Conservation (phyloP, 768 basidiomycete genomes). For the Rhizopogon salebrosus region DNA sequence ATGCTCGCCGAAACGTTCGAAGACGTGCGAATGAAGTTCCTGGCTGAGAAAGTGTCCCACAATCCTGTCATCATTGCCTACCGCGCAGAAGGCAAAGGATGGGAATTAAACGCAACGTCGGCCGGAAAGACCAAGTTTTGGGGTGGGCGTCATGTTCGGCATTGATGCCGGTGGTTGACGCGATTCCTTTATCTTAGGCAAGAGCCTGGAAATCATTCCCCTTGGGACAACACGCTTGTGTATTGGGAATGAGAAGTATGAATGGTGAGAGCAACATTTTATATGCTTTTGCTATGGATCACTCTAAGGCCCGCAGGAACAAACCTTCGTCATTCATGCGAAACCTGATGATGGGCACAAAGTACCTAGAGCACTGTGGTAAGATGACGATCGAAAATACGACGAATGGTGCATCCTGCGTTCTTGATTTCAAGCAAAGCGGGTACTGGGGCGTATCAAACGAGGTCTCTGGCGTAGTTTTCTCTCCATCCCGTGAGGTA, state of each 20-base stretch:
- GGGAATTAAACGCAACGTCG: slow-evolving; percentile 75
- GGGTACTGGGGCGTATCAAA: slow-evolving; percentile 83
- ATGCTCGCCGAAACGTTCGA: slow-evolving; percentile 89
- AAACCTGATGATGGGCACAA: slow-evolving; percentile 86
- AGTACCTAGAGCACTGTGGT: slow-evolving; percentile 84
- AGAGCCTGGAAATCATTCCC: slow-evolving; percentile 84
- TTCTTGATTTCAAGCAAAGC: slow-evolving; percentile 81
- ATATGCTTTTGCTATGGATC: slow-evolving; percentile 2
- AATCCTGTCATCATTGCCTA: slow-evolving; percentile 82
- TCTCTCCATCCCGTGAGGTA: slow-evolving; percentile 47
- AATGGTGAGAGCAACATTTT: slow-evolving; percentile 48
- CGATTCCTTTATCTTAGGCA: slow-evolving; percentile 44
- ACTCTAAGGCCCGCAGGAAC: slow-evolving; percentile 43
- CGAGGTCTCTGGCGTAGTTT: slow-evolving; percentile 58
- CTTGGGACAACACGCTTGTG: slow-evolving; percentile 63
- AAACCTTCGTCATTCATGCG: slow-evolving; percentile 87
- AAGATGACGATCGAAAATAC: slow-evolving; percentile 71
- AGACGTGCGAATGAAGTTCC: slow-evolving; percentile 71
- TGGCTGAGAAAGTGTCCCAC: slow-evolving; percentile 86
- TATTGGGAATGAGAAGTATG: slow-evolving; percentile 62
- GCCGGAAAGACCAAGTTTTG: slow-evolving; percentile 85
- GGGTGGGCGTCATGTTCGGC: slow-evolving; percentile 47
- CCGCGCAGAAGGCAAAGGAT: slow-evolving; percentile 74
- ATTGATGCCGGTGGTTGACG: slow-evolving; percentile 11
- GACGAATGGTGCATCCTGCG: slow-evolving; percentile 49